Evolutionary conservation across 768 basidiomycete genomes (phyloP), one percentile per base, ranked within the genome.

Genomic region (Russula dissimulans): DNA sequence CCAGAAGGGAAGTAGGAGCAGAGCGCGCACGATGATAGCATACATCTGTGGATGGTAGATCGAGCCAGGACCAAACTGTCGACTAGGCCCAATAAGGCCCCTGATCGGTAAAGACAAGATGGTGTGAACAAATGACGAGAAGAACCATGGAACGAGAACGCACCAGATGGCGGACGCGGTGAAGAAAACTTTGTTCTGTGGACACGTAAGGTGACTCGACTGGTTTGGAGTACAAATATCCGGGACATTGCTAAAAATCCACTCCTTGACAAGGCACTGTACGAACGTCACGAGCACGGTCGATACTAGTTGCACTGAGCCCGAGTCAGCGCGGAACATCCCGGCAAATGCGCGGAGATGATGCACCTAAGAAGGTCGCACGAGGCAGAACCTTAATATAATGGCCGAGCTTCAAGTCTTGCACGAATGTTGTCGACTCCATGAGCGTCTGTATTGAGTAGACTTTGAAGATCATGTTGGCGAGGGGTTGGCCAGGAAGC

Each of bases 351-450:
- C 15, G 18, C 15, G 22, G 59, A 42, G 12, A 31, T 14, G 41
- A 55, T 50, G 26, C 65, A 77, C 78, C 81, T 41, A 81, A 63
- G 71, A 97, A 97, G 0, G 92, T 93, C 11, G 88, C 82, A 14
- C 95, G 79, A 7, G 95, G 95, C 1, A 95, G 90, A 12, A 97
- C 84, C 75, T 98, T 98, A 77, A 97, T 84, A 70, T 98, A 98
- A 70, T 97, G 95, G 0, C 94, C 95, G 3, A 91, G 74, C 71
- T 94, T 94, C 65, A 94, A 74, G 71, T 94, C 92, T 69, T 92
- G 89, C 3, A 91, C 82, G 69, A 93, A 95, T 9, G 81, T 81
- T 0, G 82, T 83, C 0, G 85, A 84, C 65, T 88, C 85, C 1
- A 78, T 71, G n/a, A 97, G 73, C 0, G 89, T 88, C 69, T 95